Evolutionary conservation across 768 basidiomycete genomes (phyloP), one percentile per base, ranked within the genome.

Genomic region (Cyclocybe cylindracea): DNA sequence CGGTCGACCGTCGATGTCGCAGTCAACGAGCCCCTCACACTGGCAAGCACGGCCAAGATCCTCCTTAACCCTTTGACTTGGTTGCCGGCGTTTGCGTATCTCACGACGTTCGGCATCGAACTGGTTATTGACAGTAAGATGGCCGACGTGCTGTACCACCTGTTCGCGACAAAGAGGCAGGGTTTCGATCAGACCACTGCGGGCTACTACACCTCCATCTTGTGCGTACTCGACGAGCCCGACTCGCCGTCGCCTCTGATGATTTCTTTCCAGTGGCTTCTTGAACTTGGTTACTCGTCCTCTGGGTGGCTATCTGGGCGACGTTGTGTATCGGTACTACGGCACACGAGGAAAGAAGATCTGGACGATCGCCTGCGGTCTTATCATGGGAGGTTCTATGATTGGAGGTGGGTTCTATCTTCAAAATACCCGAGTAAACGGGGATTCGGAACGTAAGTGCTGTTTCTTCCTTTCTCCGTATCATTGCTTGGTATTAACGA

Each of bases 71-170:
- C 78, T 1, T 53, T 79, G 10, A 84, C 82, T 1, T 83, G 82
- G 79, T 72, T 84, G 2, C 82, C 82, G 0, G 65, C 77, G 0
- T 59, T 82, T 7, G 78, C 76, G 10, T 85, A 85, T 51, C 54
- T 77, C 35, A 77, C 77, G 1, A 81, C 82, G 2, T 84, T 85
- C 56, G 83, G 84, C 0, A 72, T 76, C 41, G 84, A 85, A 62
- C 73, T 86, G 6, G 75, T 78, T 1, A 73, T 86, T 39, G 80
- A 86, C 56, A 76, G 75, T 6, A 75, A 77, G 52, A 66, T 84
- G 56, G 72, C 77, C n/a, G 74, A 68, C 50, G 70, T 78, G 7
- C 64, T 83, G 11, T 75, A 71, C 55, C 59, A 39, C 7, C 59
- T 78, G 13, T 77, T 69, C 62, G 67, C 53, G 45, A 67, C 69